phyloP scores from a whole-genome alignment of 371 early-diverging fungal species.

The Conidiobolus incongruus region DNA sequence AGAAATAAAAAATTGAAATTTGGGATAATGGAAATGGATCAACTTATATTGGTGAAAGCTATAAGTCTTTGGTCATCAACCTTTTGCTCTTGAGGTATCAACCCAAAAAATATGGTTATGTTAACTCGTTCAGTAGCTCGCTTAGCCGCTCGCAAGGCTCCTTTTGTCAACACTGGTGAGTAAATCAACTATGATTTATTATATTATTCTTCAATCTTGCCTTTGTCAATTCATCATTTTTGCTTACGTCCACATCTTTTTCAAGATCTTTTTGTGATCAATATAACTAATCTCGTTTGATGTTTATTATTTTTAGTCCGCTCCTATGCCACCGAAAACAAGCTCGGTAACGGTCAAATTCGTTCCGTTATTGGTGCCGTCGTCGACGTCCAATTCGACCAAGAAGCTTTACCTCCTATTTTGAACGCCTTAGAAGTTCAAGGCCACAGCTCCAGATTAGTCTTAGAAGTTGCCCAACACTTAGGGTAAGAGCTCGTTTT shows the following conservation, averaged over 20 bases:
- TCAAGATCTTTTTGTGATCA: no score
- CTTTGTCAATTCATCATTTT: no score
- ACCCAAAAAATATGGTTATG: not conserved
- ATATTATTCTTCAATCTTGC: no score
- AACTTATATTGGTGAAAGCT: no score
- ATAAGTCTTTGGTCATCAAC: no score
- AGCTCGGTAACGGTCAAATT: conserved; percentile 27
- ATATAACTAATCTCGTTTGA: no score
- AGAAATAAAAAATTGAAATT: no score
- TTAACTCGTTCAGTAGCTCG: conserved; percentile 1
- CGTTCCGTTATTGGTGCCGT: conserved; percentile 93
- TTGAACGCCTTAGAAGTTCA: conserved; percentile 92
- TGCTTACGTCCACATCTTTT: no score
- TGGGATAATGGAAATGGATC: no score
- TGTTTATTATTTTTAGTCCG: conserved; percentile 11
- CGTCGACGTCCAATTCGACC: conserved; percentile 92
- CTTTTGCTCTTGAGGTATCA: not conserved
- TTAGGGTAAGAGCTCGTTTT: conserved; percentile 57
- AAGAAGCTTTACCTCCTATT: conserved; percentile 80
- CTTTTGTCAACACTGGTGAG: not conserved
- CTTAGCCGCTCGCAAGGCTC: not conserved
- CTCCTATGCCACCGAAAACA: conserved; percentile 15
- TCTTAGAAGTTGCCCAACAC: conserved; percentile 92
- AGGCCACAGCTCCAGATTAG: conserved; percentile 65
- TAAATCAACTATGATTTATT: no score